Conservation (phyloP, 345 rosid genomes). For the Luvunga scandens region DNA sequence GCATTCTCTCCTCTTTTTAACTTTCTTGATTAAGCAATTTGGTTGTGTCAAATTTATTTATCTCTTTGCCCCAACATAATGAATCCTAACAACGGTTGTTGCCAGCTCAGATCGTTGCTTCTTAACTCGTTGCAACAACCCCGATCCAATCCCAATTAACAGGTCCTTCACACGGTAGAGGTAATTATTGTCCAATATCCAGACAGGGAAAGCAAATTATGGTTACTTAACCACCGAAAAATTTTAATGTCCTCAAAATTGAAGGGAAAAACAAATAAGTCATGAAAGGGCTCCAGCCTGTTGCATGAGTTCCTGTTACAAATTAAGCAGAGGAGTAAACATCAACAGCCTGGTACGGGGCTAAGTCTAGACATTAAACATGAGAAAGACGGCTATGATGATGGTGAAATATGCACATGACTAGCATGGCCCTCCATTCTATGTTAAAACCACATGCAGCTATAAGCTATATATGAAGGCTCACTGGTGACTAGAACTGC, state of each 20-base stretch:
- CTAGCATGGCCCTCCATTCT: slow-evolving; percentile 14
- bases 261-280: background rate
- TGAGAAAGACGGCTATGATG: slow-evolving; percentile 11
- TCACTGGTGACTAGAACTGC: background rate
- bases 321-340: background rate
- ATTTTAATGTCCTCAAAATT: background rate
- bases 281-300: background rate
- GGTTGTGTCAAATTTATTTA: background rate
- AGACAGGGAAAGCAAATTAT: background rate
- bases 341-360: background rate
- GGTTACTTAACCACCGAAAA: background rate
- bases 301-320: background rate
- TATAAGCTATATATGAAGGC: background rate
- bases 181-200: background rate
- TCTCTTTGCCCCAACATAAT: background rate
- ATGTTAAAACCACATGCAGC: background rate
- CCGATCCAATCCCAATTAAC: background rate
- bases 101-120: background rate
- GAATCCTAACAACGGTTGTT: background rate
- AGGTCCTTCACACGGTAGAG: background rate
- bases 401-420: slow-evolving; percentile 4
- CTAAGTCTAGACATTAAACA: background rate
- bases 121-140: background rate
- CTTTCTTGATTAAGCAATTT: background rate
- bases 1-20: background rate